Percentiles rank a stretch among this genome's conserved stretches.
phyloP scores from a whole-genome alignment of 345 rosid species.

The Pistacia atlantica region DNA sequence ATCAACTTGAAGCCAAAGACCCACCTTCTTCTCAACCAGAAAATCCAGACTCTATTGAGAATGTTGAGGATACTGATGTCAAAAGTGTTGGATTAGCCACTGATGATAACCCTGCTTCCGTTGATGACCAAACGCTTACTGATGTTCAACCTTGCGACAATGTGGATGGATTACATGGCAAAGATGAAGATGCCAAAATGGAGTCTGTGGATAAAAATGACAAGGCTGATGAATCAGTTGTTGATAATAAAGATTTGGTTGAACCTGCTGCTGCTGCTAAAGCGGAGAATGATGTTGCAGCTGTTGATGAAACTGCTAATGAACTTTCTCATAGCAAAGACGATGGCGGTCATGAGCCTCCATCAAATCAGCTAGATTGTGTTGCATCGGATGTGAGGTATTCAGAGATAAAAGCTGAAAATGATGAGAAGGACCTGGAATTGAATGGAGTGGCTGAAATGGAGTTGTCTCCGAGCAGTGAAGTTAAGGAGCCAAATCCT shows the following conservation, averaged over 20 bases:
- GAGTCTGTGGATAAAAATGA: constrained; percentile 15
- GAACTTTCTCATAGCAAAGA: constrained; percentile 2
- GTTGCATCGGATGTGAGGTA: constrained; percentile 14
- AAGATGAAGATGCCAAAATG: not conserved
- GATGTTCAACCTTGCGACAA: not conserved
- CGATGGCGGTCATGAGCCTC: constrained; percentile 8
- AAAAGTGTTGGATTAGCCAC: not conserved
- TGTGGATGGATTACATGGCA: not conserved
- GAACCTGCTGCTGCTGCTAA: constrained; percentile 8
- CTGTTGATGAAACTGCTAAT: constrained; percentile 17
- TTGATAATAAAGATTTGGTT: constrained; percentile 10
- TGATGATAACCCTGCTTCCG: not conserved
- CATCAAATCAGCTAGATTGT: constrained; percentile 14
- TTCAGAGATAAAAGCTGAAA: constrained; percentile 21
- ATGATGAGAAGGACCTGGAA: constrained; percentile 22
- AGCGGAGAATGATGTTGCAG: not conserved
- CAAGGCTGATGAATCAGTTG: constrained; percentile 11
- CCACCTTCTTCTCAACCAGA: constrained; percentile 14
- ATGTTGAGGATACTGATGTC: constrained; percentile 1
- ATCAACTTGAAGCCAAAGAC: constrained; percentile 15
- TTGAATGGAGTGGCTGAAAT: constrained; percentile 17
- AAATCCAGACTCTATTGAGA: not conserved
- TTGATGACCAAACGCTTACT: not conserved
- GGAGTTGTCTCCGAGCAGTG: constrained; percentile 17
- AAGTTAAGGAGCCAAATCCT: constrained; percentile 22